These are phyloP conservation scores for Aspergillus affinis DNA, from an alignment of 495 filamentous ascomycete genomes.

Conservation along the genomic window DNA sequence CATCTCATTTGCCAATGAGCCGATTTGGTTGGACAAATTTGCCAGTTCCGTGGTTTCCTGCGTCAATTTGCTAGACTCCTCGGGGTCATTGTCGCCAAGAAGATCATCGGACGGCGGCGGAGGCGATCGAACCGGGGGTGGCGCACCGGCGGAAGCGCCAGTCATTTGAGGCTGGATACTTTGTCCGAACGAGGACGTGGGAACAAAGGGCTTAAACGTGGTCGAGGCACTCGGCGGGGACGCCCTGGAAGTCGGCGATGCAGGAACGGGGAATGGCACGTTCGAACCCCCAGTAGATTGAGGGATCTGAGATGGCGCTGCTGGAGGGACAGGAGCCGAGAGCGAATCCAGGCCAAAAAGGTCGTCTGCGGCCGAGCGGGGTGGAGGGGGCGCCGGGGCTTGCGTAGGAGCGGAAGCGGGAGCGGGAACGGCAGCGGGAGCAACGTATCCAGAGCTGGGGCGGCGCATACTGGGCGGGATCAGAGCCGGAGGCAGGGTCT, in stretches of 20 bases:
- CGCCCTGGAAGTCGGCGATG: constrained; percentile 37
- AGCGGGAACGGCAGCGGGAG: constrained; percentile 16
- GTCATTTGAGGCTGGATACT: constrained; percentile 75
- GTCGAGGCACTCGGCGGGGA: constrained; percentile 42
- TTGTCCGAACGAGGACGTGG: constrained; percentile 87
- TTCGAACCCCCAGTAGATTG: constrained; percentile 71
- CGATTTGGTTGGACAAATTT: constrained; percentile 93
- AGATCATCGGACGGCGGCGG: constrained; percentile 76
- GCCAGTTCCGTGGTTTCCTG: constrained; percentile 91
- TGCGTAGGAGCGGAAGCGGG: constrained; percentile 48
- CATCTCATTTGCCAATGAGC: constrained; percentile 87
- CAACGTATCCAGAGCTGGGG: constrained; percentile 48
- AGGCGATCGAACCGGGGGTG: constrained; percentile 45
- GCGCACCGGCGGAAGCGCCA: constrained; percentile 58
- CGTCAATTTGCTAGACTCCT: constrained; percentile 81
- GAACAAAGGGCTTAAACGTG: constrained; percentile 85
- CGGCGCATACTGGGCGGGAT: constrained; percentile 87
- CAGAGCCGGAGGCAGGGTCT: constrained; percentile 72
- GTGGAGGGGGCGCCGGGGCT: constrained; percentile 19
- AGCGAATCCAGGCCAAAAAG: constrained; percentile 79
- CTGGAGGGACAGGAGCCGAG: constrained; percentile 41
- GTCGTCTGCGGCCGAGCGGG: constrained; percentile 81
- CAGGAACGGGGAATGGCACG: constrained; percentile 37
- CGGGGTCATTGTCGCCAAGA: constrained; percentile 90
- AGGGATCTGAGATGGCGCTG: constrained; percentile 59